Conservation (phyloP, 305 asterid genomes). For the Fraxinus paxiana region DNA sequence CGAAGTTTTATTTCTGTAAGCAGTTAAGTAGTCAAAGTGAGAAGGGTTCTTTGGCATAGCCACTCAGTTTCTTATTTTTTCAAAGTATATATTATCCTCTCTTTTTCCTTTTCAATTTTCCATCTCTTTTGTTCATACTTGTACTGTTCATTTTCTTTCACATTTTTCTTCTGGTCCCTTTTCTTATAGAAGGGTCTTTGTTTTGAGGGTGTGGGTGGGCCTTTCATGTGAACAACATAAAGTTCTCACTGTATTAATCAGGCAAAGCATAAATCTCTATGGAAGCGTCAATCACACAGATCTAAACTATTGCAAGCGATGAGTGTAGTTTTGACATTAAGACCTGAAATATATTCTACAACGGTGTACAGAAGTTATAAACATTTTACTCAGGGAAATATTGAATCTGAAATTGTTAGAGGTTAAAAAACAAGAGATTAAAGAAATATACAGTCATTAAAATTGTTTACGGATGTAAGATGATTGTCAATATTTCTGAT, state of each 20-base stretch:
- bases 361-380: not conserved
- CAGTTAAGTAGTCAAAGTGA: not conserved
- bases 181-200: not conserved
- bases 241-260: not conserved
- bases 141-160: not conserved
- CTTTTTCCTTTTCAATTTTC: not conserved
- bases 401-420: not conserved
- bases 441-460: not conserved
- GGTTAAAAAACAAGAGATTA: not conserved
- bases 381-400: not conserved
- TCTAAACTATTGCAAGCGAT: not conserved
- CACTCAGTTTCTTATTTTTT: not conserved
- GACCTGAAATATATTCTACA: not conserved
- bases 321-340: not conserved
- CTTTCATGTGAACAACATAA: not conserved
- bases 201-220: not conserved
- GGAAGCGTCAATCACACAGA: not conserved
- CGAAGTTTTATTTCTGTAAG: slow-evolving; percentile 9
- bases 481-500: not conserved
- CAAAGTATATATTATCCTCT: not conserved
- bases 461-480: not conserved
- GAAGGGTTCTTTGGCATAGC: not conserved
- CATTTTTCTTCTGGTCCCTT: not conserved
- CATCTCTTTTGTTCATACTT: not conserved
- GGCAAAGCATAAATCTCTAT: not conserved